Evolutionary conservation across 1,139 yeast species (phyloP).

Genomic region (Suhomyces bribrorum): DNA sequence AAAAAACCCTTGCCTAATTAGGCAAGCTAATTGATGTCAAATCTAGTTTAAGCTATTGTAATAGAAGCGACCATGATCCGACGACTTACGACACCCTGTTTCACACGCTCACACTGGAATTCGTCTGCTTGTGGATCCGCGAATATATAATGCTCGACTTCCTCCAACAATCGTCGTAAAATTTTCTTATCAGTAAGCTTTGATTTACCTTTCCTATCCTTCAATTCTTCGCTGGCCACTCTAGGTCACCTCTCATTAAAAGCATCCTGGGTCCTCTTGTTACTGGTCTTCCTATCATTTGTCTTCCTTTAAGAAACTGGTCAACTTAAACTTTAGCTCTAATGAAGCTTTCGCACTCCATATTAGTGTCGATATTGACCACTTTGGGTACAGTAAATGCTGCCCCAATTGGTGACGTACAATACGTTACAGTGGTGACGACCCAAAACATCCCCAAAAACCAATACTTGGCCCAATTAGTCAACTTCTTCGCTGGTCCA

Average conservation of each 20-base stretch:
- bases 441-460: conserved; percentile 14
- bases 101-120: conserved; percentile 2
- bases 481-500: conserved; percentile 17
- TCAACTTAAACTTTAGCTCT: conserved; percentile 1
- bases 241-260: not conserved
- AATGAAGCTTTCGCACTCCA: conserved; percentile 14
- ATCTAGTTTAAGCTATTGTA: conserved; percentile 3
- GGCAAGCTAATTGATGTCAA: conserved; percentile 19
- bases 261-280: not conserved
- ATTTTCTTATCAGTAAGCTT: not conserved
- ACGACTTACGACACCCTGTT: conserved; percentile 1
- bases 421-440: conserved; percentile 20
- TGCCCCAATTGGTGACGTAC: conserved; percentile 14
- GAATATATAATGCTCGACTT: conserved; percentile 1
- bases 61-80: conserved; percentile 3
- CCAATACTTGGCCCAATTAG: conserved; percentile 3
- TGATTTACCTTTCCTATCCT: not conserved
- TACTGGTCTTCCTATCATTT: not conserved
- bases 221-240: not conserved
- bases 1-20: conserved; percentile 18
- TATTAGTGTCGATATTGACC: conserved; percentile 13
- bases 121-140: not conserved
- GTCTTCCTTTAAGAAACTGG: not conserved
- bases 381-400: conserved; percentile 17
- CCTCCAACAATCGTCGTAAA: not conserved